A percentile compares a stretch with the other conserved stretches of the same genome.
phyloP scores from a whole-genome alignment of 805 yeast genomes.

The Yarrowia bubula region DNA sequence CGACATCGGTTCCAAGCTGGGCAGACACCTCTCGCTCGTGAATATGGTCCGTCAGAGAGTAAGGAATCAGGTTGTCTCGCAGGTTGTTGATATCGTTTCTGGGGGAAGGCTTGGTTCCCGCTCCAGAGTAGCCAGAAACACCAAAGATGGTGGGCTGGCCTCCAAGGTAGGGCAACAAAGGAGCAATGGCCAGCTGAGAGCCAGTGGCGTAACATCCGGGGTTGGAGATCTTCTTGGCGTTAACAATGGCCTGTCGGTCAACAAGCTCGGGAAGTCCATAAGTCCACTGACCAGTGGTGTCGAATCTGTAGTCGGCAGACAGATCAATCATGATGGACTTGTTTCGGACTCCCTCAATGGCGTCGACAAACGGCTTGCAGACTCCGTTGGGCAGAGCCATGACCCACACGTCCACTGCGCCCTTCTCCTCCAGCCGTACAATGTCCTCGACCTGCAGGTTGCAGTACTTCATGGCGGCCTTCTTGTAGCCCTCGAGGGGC shows the following conservation, averaged over 20 bases:
- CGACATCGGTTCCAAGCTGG: constrained; percentile 73
- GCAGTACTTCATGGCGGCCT: constrained; percentile 73
- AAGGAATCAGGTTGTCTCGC: constrained; percentile 84
- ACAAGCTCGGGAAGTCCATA: constrained; percentile 92
- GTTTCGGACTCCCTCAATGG: constrained; percentile 37
- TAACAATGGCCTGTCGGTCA: constrained; percentile 61
- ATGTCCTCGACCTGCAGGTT: constrained; percentile 88
- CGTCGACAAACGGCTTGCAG: constrained; percentile 56
- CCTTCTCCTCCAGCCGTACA: constrained; percentile 66
- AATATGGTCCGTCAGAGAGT: constrained; percentile 92
- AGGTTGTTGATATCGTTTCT: constrained; percentile 80
- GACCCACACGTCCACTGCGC: constrained; percentile 92
- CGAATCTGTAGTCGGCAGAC: constrained; percentile 95
- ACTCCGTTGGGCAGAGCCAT: constrained; percentile 99
- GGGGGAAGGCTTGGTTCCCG: constrained; percentile 98
- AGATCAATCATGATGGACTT: constrained; percentile 82
- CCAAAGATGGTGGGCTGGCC: constrained; percentile 89
- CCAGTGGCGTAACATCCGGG: constrained; percentile 99
- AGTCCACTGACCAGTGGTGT: constrained; percentile 80
- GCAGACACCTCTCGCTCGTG: constrained; percentile 91
- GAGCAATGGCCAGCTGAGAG: constrained; percentile 89
- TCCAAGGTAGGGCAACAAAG: constrained; percentile 54
- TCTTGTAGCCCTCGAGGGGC: constrained; percentile 82
- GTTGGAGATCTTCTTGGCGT: constrained; percentile 81
- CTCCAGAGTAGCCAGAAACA: constrained; percentile 98